Evolutionary conservation across 2,329 filamentous ascomycete species (phyloP).

Genomic region (Penicillium crustosum): DNA sequence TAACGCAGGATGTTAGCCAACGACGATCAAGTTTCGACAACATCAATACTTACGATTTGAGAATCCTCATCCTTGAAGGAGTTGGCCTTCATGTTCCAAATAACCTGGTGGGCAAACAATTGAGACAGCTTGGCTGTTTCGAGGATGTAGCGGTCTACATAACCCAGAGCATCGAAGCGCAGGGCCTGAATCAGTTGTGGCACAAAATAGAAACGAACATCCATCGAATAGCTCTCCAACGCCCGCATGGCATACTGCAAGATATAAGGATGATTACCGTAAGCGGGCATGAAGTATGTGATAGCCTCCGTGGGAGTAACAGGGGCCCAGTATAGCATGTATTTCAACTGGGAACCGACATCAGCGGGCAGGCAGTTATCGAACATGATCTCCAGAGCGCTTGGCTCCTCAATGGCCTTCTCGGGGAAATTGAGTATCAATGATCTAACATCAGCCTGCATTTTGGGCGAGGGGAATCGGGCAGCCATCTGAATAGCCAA

Average conservation of each 20-base stretch:
- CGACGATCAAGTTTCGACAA: background rate
- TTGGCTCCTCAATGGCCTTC: slow-evolving; percentile 75
- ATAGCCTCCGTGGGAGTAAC: slow-evolving; percentile 91
- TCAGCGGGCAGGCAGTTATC: slow-evolving; percentile 74
- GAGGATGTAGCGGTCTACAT: slow-evolving; percentile 93
- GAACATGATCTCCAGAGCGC: slow-evolving; percentile 79
- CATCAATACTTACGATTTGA: slow-evolving; percentile 61
- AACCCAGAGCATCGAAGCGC: slow-evolving; percentile 87
- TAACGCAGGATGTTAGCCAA: slow-evolving; percentile 11
- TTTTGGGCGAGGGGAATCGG: slow-evolving; percentile 72
- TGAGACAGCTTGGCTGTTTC: slow-evolving; percentile 98
- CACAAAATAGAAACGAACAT: slow-evolving; percentile 98
- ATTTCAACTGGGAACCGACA: slow-evolving; percentile 83
- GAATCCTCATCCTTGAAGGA: slow-evolving; percentile 96
- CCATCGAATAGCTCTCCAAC: slow-evolving; percentile 89
- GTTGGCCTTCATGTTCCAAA: slow-evolving; percentile 99
- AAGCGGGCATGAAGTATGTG: slow-evolving; percentile 88
- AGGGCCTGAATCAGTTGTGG: slow-evolving; percentile 96
- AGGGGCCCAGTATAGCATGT: slow-evolving; percentile 87
- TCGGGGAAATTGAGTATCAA: slow-evolving; percentile 80
- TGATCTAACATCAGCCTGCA: slow-evolving; percentile 75
- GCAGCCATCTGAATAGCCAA: slow-evolving; percentile 82
- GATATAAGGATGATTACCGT: slow-evolving; percentile 86
- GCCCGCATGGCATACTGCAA: slow-evolving; percentile 97
- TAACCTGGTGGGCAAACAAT: slow-evolving; percentile 97